Evolutionary conservation across 202 grass and related monocot genomes (phyloP).

Genomic region (Saccharum hybrid): DNA sequence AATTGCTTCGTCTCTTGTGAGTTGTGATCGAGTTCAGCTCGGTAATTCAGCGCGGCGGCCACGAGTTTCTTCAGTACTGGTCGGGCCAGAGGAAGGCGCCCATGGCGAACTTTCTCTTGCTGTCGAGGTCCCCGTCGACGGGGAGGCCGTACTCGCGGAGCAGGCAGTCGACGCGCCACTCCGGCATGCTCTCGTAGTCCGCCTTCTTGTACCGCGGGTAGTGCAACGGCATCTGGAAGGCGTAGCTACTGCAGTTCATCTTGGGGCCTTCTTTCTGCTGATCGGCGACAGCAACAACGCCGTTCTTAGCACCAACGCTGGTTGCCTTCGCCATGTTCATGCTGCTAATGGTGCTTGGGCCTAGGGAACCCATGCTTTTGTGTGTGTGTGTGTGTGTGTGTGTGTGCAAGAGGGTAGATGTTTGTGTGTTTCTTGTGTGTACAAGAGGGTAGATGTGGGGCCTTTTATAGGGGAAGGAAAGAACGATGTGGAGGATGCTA

Average conservation of each 20-base stretch:
- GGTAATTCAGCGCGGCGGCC: background rate
- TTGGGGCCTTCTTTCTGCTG: background rate
- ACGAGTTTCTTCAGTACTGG: slow-evolving; percentile 41
- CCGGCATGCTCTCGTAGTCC: slow-evolving; percentile 80
- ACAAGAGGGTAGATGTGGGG: background rate
- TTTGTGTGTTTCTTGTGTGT: background rate
- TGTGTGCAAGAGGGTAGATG: background rate
- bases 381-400: too few relatives aligned
- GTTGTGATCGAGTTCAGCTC: background rate
- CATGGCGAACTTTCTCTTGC: slow-evolving; percentile 78
- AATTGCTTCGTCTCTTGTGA: background rate
- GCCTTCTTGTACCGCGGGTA: slow-evolving; percentile 68
- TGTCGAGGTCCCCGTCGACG: slow-evolving; percentile 43
- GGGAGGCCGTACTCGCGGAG: slow-evolving; percentile 73
- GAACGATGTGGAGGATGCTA: slow-evolving; percentile 27
- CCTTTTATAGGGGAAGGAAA: slow-evolving; percentile 17
- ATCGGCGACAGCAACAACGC: background rate
- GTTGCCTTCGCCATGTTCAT: slow-evolving; percentile 38
- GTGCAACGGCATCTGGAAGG: slow-evolving; percentile 77
- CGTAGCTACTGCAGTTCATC: slow-evolving; percentile 5
- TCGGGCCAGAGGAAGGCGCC: slow-evolving; percentile 72
- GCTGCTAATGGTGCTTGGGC: slow-evolving; percentile 15
- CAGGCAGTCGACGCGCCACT: slow-evolving; percentile 81
- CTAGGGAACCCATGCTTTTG: slow-evolving; percentile 33
- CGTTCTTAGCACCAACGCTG: background rate